These are phyloP conservation scores for Pulveroboletus sp. DNA, from an alignment of 768 basidiomycete species.

Conservation along the genomic window DNA sequence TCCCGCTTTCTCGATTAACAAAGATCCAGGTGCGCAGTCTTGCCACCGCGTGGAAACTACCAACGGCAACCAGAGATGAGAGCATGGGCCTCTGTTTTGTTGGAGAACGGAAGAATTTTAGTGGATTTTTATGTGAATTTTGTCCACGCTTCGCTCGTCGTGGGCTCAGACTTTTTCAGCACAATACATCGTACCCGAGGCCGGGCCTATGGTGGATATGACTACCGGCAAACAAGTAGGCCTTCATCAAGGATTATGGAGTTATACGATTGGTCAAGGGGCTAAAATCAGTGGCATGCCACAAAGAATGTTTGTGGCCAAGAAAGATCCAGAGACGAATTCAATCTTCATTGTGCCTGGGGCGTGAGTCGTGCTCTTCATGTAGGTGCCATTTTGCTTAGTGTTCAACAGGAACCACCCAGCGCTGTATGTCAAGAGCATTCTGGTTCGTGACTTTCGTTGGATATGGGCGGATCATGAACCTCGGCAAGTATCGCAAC, in stretches of 20 bases:
- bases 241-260: constrained; percentile 73
- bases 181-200: constrained; percentile 66
- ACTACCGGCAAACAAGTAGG: constrained; percentile 51
- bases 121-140: constrained; percentile 63
- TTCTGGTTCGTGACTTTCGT: constrained; percentile 47
- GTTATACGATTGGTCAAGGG: constrained; percentile 81
- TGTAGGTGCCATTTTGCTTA: neutral
- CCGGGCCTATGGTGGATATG: constrained; percentile 63
- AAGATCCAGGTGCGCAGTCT: constrained; percentile 74
- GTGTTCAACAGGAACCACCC: constrained; percentile 49
- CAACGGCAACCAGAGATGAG: constrained; percentile 72
- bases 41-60: constrained; percentile 56
- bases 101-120: constrained; percentile 71
- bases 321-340: constrained; percentile 61
- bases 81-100: constrained; percentile 97
- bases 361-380: constrained; percentile 39
- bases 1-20: constrained; percentile 64
- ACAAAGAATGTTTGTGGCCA: constrained; percentile 63
- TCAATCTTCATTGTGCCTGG: constrained; percentile 74
- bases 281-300: constrained; percentile 60
- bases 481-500: constrained; percentile 40
- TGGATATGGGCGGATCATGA: constrained; percentile 75
- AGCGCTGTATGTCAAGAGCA: constrained; percentile 40
- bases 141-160: neutral
- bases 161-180: constrained; percentile 39